A percentile compares a stretch with the other conserved stretches of the same genome.
Evolutionary conservation across 495 filamentous ascomycete species (phyloP).

Genomic region (Tuber brumale): DNA sequence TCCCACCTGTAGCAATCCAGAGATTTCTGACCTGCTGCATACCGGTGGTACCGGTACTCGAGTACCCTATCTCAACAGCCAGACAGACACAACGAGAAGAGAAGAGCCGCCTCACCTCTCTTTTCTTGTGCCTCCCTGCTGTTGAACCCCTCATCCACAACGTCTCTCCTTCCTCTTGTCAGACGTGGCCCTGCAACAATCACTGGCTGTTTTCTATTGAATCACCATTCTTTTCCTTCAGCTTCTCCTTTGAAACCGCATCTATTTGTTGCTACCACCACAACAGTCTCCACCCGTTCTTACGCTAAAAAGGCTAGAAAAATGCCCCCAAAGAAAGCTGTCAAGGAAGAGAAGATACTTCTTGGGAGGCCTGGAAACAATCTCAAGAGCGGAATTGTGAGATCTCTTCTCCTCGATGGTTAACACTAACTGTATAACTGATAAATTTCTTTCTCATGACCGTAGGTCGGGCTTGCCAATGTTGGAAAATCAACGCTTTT

Average conservation of each 20-base stretch:
- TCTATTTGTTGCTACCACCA: not conserved
- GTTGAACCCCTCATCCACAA: conserved; percentile 36
- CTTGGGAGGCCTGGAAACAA: conserved; percentile 96
- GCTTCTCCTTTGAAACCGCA: not conserved
- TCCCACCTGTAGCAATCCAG: not conserved
- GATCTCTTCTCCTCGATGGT: conserved; percentile 45
- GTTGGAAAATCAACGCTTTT: conserved; percentile 99
- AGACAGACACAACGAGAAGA: not conserved
- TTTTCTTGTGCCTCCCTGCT: conserved; percentile 9
- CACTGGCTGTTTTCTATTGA: conserved; percentile 8
- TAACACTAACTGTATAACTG: not conserved
- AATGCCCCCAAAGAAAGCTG: conserved; percentile 71
- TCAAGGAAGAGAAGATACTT: conserved; percentile 68
- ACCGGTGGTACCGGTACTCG: not conserved
- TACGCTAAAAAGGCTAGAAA: conserved; percentile 48
- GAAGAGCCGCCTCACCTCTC: conserved; percentile 10
- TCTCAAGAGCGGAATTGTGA: conserved; percentile 99
- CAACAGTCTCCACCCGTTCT: conserved; percentile 42
- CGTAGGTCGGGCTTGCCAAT: conserved; percentile 92
- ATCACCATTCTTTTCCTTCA: not conserved
- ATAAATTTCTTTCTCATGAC: not conserved
- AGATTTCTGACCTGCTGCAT: not conserved
- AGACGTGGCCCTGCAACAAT: conserved; percentile 25
- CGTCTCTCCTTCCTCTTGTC: conserved; percentile 33
- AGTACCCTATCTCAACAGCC: not conserved